Conservation (phyloP, 2,329 filamentous ascomycete species). For the Elsinoe ampelina region DNA sequence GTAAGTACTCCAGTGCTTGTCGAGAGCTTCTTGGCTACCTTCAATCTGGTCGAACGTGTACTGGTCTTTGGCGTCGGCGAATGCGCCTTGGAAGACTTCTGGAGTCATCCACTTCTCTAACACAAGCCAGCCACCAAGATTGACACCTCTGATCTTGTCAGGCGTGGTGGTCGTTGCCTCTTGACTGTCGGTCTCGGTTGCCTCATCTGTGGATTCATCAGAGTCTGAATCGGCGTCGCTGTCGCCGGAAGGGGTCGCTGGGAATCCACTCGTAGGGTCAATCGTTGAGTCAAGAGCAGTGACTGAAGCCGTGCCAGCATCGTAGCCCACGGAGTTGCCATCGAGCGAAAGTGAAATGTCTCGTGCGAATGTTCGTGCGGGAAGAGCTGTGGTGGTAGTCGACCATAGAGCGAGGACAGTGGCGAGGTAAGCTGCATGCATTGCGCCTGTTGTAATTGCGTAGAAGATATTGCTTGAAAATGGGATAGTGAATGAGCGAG, state of each 20-base stretch:
- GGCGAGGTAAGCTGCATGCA: not conserved
- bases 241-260: not conserved
- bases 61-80: slow-evolving; percentile 27
- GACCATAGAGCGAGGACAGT: not conserved
- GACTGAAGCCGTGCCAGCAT: not conserved
- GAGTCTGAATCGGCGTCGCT: not conserved
- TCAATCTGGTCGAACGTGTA: slow-evolving; percentile 30
- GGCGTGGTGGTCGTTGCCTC: not conserved
- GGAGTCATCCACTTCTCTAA: slow-evolving; percentile 31
- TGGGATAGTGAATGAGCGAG: not conserved
- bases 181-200: not conserved
- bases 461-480: not conserved
- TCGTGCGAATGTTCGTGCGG: not conserved
- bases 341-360: not conserved
- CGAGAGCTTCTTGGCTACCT: slow-evolving; percentile 24
- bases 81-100: slow-evolving; percentile 27
- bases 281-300: not conserved
- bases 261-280: not conserved
- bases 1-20: slow-evolving; percentile 29
- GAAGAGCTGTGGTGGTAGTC: not conserved
- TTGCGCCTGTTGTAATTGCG: not conserved
- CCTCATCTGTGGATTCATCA: not conserved
- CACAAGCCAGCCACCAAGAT: slow-evolving; percentile 31
- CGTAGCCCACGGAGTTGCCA: not conserved
- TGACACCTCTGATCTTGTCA: slow-evolving; percentile 26